These are phyloP conservation scores for Amaranthus hypochondriacus DNA, from an alignment of 148 eudicot species.

Conservation along the genomic window DNA sequence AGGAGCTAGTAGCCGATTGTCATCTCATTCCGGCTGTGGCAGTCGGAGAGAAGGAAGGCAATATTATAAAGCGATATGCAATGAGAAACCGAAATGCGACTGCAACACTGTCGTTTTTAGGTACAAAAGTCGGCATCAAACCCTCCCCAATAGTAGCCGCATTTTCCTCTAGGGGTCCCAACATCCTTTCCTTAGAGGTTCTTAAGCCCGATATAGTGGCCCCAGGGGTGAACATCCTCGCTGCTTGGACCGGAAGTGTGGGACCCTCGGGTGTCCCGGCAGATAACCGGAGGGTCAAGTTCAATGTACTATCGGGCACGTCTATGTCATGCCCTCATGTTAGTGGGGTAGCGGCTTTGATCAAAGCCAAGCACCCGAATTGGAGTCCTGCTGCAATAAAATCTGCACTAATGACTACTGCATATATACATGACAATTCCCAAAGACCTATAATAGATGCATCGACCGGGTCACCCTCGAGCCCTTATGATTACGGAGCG, in stretches of 20 bases:
- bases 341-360: slow-evolving; percentile 84
- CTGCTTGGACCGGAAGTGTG: slow-evolving; percentile 64
- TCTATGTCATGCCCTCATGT: slow-evolving; percentile 98
- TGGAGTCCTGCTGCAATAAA: slow-evolving; percentile 92
- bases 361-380: slow-evolving; percentile 70
- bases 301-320: slow-evolving; percentile 83
- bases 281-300: slow-evolving; percentile 56
- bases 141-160: slow-evolving; percentile 90
- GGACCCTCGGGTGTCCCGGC: slow-evolving; percentile 64
- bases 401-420: slow-evolving; percentile 91
- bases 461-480: slow-evolving; percentile 39
- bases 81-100: slow-evolving; percentile 37
- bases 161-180: slow-evolving; percentile 94
- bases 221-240: slow-evolving; percentile 94
- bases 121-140: slow-evolving; percentile 51
- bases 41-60: slow-evolving; percentile 62
- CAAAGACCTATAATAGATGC: slow-evolving; percentile 50
- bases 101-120: slow-evolving; percentile 56
- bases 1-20: slow-evolving; percentile 85
- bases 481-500: slow-evolving; percentile 75
- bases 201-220: slow-evolving; percentile 82
- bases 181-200: slow-evolving; percentile 56
- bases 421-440: slow-evolving; percentile 61
- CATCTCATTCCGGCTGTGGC: slow-evolving; percentile 87
- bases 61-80: slow-evolving; percentile 54